Conservation (phyloP, 2,329 filamentous ascomycete species). For the Fusarium tanahbumbuense region DNA sequence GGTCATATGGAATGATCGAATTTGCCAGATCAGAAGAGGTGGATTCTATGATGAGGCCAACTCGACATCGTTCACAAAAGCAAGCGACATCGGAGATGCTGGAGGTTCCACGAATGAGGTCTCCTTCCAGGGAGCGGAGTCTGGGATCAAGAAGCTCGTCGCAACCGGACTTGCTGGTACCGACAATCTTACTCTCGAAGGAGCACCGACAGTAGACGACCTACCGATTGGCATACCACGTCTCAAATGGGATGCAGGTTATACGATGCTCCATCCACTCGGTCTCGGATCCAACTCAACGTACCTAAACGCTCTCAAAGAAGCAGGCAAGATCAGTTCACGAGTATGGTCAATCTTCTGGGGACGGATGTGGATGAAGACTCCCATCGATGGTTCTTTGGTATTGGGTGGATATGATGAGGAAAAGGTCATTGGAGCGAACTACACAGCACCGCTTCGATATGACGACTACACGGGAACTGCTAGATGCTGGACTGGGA, state of each 20-base stretch:
- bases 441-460: conserved; percentile 43
- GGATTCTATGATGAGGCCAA: conserved; percentile 32
- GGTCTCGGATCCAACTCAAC: conserved; percentile 49
- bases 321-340: conserved; percentile 39
- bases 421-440: conserved; percentile 47
- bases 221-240: conserved; percentile 47
- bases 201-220: conserved; percentile 2
- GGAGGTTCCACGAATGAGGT: conserved; percentile 31
- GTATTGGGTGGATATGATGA: conserved; percentile 51
- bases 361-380: conserved; percentile 50
- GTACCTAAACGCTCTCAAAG: conserved; percentile 43
- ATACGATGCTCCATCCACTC: conserved; percentile 46
- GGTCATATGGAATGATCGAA: conserved; percentile 48
- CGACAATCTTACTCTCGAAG: conserved; percentile 27
- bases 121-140: conserved; percentile 34
- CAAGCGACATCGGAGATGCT: conserved; percentile 23
- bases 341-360: conserved; percentile 52
- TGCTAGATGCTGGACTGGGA: conserved; percentile 35
- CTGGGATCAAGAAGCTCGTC: conserved; percentile 42
- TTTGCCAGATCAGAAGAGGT: conserved; percentile 46
- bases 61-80: conserved; percentile 29
- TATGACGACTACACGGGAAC: conserved; percentile 36
- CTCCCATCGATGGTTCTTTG: conserved; percentile 46
- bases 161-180: conserved; percentile 40
- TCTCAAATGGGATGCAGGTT: conserved; percentile 46